Base-by-base conservation (phyloP, 2,329 filamentous ascomycete genomes). In the Penicillium palitans region DNA sequence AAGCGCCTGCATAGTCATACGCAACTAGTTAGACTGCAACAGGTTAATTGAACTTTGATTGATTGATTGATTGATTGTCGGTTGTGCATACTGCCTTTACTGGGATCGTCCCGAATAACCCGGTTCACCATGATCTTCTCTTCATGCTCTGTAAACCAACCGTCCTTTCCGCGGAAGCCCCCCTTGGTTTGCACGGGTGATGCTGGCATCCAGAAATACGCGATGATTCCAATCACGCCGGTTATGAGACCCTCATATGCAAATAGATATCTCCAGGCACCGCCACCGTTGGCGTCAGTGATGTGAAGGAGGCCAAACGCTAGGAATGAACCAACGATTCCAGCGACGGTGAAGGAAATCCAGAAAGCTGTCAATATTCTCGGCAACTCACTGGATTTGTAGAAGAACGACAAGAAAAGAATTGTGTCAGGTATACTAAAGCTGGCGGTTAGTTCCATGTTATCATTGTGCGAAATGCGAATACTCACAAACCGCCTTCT, bases 81-180 rank as follows among this genome's bases (percentile, higher is more conserved):
- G n/a, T n/a, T n/a, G n/a, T 84, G 81, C 81, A 84, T 84, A 60
- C 78, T 79, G 15, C 81, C 81, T 61, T 84, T 84, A 29, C 74
- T 77, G 0, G 80, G 80, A 52, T 82, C 80, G 50, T 82, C 80
- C 8, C 80, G 73, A n/a, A 83, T 69, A 21, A 86, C 77, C 19
- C 81, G 80, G 66, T 88, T 89, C 17, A 87, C 80, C 80, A 89
- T 84, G 66, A 89, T 88, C 52, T 82, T 79, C 66, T 89, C 86
- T 67, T 89, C 83, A 0, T 80, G 78, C 67, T 88, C 86, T 0
- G 76, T 82, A 69, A 87, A 87, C 86, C 86, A 87, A 4, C 86
- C 86, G 29, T 79, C 61, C 33, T 83, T 83, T 4, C 83, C 81
- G 53, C 82, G 84, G 58, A 90, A 80, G 41, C 79, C 72, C n/a